Conservation (phyloP, 257 asterid species). For the Fraxinus anomala region DNA sequence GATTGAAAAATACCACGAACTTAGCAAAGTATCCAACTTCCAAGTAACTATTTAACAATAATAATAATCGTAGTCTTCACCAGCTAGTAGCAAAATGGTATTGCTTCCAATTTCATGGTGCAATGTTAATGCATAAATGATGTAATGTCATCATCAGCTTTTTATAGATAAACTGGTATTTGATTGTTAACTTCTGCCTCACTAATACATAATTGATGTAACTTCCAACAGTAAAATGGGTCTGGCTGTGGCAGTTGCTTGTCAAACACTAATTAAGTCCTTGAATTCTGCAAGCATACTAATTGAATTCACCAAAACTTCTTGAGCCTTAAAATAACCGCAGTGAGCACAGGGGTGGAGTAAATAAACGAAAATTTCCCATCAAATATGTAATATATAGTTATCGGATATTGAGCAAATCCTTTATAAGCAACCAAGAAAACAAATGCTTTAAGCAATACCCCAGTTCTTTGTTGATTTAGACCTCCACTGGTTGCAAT, state of each 20-base stretch:
- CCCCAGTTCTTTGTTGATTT: conserved; percentile 99
- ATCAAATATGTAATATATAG: conserved; percentile 6
- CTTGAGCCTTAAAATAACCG: background rate
- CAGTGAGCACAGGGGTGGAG: background rate
- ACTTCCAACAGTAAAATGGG: background rate
- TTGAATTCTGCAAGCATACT: background rate
- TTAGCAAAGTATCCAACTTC: background rate
- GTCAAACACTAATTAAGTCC: background rate
- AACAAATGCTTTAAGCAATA: conserved; percentile 29
- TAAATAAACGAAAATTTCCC: conserved; percentile 10
- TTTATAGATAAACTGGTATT: background rate
- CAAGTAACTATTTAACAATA: background rate
- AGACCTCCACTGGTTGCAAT: conserved; percentile 98
- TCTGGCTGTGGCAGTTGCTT: background rate
- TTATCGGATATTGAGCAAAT: conserved; percentile 16
- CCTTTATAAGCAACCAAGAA: background rate
- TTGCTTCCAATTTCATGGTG: background rate
- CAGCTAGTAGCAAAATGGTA: conserved; percentile 9
- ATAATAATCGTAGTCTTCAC: conserved; percentile 3
- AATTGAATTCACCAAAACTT: background rate
- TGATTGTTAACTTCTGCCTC: background rate
- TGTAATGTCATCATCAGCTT: conserved; percentile 7
- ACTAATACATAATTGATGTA: conserved; percentile 8
- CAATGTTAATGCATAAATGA: conserved; percentile 4
- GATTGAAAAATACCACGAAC: background rate